These are phyloP conservation scores for Debaryomyces sp. DNA, from an alignment of 1,139 yeast species.

Conservation along the genomic window DNA sequence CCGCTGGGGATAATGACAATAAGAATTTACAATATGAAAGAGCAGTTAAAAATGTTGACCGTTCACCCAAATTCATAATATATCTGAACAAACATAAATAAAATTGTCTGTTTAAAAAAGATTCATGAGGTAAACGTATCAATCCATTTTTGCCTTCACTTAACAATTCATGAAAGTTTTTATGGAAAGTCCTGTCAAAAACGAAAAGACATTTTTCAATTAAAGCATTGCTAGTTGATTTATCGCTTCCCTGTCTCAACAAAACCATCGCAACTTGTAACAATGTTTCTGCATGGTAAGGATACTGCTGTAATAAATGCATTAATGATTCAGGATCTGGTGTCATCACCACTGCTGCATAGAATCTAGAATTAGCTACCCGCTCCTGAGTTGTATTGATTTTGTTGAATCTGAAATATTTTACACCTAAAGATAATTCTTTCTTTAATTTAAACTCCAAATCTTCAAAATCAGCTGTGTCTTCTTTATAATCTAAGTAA, in stretches of 20 bases:
- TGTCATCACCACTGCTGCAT: slow-evolving; percentile 63
- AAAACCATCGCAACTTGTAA: slow-evolving; percentile 78
- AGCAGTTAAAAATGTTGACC: slow-evolving; percentile 80
- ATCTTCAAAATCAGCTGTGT: slow-evolving; percentile 25
- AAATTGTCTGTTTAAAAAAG: slow-evolving; percentile 75
- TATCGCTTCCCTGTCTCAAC: slow-evolving; percentile 74
- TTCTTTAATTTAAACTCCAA: slow-evolving; percentile 42
- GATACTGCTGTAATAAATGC: slow-evolving; percentile 55
- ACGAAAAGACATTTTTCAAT: slow-evolving; percentile 78
- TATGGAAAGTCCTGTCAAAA: slow-evolving; percentile 63
- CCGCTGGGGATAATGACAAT: slow-evolving; percentile 69
- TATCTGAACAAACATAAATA: slow-evolving; percentile 75
- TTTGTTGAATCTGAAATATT: slow-evolving; percentile 56
- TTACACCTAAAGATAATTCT: slow-evolving; percentile 52
- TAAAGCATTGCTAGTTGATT: slow-evolving; percentile 67
- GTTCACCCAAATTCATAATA: slow-evolving; percentile 68
- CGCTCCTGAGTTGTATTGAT: slow-evolving; percentile 40
- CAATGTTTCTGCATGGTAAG: slow-evolving; percentile 79
- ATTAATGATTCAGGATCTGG: slow-evolving; percentile 75
- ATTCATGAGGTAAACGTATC: slow-evolving; percentile 74
- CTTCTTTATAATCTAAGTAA: slow-evolving; percentile 45
- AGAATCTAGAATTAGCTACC: slow-evolving; percentile 61
- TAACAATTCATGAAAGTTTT: slow-evolving; percentile 42
- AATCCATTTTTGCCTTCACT: slow-evolving; percentile 60
- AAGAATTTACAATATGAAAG: slow-evolving; percentile 72